These are phyloP conservation scores for Globisporangium recalcitrans DNA, from an alignment of 352 stramenopile genomes.

Conservation along the genomic window DNA sequence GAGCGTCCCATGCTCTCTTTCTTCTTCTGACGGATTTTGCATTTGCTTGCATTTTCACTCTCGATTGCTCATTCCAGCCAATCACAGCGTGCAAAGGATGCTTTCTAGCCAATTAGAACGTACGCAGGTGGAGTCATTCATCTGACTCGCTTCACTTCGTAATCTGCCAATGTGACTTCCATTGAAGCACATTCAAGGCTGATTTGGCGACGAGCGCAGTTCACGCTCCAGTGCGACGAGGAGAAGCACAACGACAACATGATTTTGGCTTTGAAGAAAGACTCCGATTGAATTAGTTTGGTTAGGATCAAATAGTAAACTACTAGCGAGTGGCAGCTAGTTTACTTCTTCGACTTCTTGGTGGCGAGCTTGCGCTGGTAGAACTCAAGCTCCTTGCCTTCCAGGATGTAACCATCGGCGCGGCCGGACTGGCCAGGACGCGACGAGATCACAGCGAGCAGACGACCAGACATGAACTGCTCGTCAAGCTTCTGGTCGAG, in stretches of 20 bases:
- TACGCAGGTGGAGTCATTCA: too few relatives aligned
- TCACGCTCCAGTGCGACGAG: too few relatives aligned
- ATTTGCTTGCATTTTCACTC: too few relatives aligned
- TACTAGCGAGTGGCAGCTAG: conserved; percentile 15
- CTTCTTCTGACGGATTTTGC: not conserved
- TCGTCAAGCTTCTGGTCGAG: conserved; percentile 95
- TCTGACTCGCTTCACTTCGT: too few relatives aligned
- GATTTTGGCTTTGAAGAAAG: conserved; percentile 11
- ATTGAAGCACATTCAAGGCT: too few relatives aligned
- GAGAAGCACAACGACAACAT: not conserved
- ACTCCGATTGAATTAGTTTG: conserved; percentile 18
- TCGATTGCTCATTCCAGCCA: too few relatives aligned
- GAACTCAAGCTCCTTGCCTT: conserved; percentile 99
- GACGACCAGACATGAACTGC: conserved; percentile 95
- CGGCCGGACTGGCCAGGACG: conserved; percentile 97
- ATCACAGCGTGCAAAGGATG: too few relatives aligned
- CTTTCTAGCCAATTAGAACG: too few relatives aligned
- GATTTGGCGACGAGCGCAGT: too few relatives aligned
- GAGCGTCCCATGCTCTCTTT: conserved; percentile 49
- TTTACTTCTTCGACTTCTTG: conserved; percentile 99
- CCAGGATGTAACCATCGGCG: conserved; percentile 98
- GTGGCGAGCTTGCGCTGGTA: conserved; percentile 98
- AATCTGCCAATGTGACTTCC: too few relatives aligned
- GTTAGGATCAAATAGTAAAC: conserved; percentile 12
- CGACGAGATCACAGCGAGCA: conserved; percentile 96